Evolutionary conservation across 2,329 filamentous ascomycete species (phyloP).

Genomic region (Epicoccum sorghinum): DNA sequence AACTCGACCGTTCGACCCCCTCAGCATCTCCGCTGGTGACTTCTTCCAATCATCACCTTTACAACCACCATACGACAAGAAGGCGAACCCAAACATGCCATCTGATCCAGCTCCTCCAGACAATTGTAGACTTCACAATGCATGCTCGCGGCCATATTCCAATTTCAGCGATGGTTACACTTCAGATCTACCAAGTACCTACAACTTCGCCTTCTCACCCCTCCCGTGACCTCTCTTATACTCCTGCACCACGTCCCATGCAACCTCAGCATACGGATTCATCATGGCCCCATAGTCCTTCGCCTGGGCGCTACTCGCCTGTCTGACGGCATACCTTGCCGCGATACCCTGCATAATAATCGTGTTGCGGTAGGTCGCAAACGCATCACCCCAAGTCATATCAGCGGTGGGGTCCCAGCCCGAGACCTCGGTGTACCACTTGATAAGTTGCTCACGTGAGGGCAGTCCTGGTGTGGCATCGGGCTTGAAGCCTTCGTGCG

Average conservation of each 20-base stretch:
- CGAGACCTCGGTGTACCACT: slow-evolving; percentile 71
- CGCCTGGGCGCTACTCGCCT: slow-evolving; percentile 88
- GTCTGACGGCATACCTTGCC: slow-evolving; percentile 79
- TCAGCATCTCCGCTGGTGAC: too few species aligned
- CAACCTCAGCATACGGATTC: slow-evolving; percentile 74
- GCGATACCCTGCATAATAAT: slow-evolving; percentile 89
- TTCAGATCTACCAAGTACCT: slow-evolving; percentile 4
- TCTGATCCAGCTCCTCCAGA: too few species aligned
- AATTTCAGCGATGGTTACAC: too few species aligned
- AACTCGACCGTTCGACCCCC: too few species aligned
- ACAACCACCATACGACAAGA: too few species aligned
- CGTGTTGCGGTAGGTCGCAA: slow-evolving; percentile 64
- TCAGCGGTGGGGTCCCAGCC: slow-evolving; percentile 72
- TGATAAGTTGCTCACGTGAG: slow-evolving; percentile 61
- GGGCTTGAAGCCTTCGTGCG: slow-evolving; percentile 63
- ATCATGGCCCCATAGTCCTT: slow-evolving; percentile 72
- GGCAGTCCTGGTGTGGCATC: slow-evolving; percentile 71
- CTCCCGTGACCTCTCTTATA: slow-evolving; percentile 45
- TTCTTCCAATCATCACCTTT: too few species aligned
- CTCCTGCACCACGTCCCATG: slow-evolving; percentile 73
- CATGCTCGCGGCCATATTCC: too few species aligned
- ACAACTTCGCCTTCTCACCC: slow-evolving; percentile 46
- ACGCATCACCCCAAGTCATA: slow-evolving; percentile 69
- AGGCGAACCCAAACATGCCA: too few species aligned
- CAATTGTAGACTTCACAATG: too few species aligned